A percentile compares a stretch with the other conserved stretches of the same genome.
Evolutionary conservation across 148 eudicot species (phyloP).

Genomic region (Hydrangea macrophylla): DNA sequence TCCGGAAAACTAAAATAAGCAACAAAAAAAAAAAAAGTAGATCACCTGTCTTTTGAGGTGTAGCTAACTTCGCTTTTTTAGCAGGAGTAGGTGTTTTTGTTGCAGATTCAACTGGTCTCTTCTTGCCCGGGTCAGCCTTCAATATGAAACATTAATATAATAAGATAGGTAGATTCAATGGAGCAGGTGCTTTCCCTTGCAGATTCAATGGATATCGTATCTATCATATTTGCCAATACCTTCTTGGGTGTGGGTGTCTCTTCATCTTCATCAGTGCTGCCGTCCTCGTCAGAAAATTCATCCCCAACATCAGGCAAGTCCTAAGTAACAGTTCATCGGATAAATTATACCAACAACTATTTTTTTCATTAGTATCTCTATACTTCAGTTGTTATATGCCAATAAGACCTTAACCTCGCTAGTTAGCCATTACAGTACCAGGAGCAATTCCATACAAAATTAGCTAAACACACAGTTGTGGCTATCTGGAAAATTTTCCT

Average conservation of each 20-base stretch:
- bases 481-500: no score
- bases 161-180: background rate
- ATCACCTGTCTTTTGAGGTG: conserved; percentile 52
- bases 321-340: conserved; percentile 11
- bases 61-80: conserved; percentile 44
- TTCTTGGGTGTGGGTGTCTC: conserved; percentile 19
- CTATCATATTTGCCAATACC: conserved; percentile 3
- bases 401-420: no score
- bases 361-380: no score
- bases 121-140: conserved; percentile 35
- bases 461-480: no score
- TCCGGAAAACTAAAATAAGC: background rate
- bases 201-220: background rate
- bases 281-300: conserved; percentile 22
- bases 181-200: background rate
- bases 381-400: no score
- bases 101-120: conserved; percentile 34
- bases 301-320: conserved; percentile 25
- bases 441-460: no score
- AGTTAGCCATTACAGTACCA: no score
- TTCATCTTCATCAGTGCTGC: conserved; percentile 38
- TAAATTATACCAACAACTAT: background rate
- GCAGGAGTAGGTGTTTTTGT: conserved; percentile 37
- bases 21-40: background rate
- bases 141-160: background rate